A percentile compares a stretch with the other conserved stretches of the same genome.
phyloP scores from a whole-genome alignment of 345 rosid genomes.

The Salix caprea region DNA sequence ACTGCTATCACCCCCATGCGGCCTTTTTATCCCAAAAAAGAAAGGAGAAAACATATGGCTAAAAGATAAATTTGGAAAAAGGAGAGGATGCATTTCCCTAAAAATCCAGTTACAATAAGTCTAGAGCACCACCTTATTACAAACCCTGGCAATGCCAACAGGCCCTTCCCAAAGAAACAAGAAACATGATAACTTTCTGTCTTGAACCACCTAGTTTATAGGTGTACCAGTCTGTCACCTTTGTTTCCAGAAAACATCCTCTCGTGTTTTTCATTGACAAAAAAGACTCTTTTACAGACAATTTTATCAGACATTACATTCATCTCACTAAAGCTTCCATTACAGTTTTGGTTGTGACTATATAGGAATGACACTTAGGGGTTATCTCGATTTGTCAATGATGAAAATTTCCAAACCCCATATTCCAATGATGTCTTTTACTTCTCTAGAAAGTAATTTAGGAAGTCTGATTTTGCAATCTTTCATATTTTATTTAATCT shows the following conservation, averaged over 20 bases:
- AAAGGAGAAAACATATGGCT: not conserved
- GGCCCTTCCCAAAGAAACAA: not conserved
- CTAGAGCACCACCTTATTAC: not conserved
- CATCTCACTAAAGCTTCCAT: not conserved
- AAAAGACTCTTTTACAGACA: not conserved
- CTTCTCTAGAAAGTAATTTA: not conserved
- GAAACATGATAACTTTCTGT: not conserved
- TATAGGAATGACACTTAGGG: not conserved
- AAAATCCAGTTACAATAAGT: not conserved
- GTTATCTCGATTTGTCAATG: not conserved
- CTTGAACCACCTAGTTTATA: not conserved
- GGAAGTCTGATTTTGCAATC: not conserved
- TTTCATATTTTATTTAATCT: not conserved
- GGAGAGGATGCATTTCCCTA: not conserved
- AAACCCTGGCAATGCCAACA: not conserved
- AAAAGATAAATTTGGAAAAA: not conserved
- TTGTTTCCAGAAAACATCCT: not conserved
- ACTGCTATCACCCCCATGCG: not conserved
- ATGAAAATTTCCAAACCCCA: not conserved
- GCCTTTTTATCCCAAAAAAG: not conserved
- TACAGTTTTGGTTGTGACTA: not conserved
- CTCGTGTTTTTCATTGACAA: not conserved
- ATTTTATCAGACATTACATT: not conserved
- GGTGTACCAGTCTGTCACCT: not conserved
- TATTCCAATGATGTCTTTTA: not conserved